Conservation (phyloP, 192 early-diverging fungal genomes). For the Chytriomyces sp. region DNA sequence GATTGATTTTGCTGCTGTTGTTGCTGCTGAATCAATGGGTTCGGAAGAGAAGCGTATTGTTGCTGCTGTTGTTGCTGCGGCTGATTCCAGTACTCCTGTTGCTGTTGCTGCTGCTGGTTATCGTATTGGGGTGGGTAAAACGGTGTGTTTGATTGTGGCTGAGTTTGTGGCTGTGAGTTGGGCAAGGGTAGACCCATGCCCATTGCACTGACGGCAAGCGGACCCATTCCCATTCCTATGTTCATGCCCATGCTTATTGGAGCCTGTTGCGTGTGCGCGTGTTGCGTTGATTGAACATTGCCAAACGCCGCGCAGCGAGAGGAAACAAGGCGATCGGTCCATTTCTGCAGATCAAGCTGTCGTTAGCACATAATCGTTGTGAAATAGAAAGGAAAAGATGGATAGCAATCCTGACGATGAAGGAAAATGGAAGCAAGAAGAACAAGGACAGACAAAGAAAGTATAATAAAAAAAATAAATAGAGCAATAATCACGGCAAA, state of each 20-base stretch:
- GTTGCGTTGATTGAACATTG: background rate
- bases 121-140: background rate
- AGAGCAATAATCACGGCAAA: constrained; percentile 2
- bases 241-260: constrained; percentile 1
- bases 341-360: constrained; percentile 32
- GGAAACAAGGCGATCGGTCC: constrained; percentile 11
- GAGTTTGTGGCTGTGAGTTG: background rate
- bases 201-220: background rate
- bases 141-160: background rate
- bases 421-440: constrained; percentile 5
- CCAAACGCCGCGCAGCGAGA: constrained; percentile 9
- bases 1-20: background rate
- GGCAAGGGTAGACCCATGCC: too few species aligned
- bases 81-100: background rate
- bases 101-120: background rate
- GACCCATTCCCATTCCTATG: background rate
- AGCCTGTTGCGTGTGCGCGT: background rate
- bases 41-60: constrained; percentile 8
- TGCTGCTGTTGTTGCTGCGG: constrained; percentile 29
- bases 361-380: too few species aligned
- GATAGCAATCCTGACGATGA: too few species aligned
- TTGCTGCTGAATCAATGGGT: background rate
- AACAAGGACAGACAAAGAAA: background rate
- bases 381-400: too few species aligned
- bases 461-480: background rate